Conservation (phyloP, 176 grass and related monocot genomes). For the Triticum turgidum region DNA sequence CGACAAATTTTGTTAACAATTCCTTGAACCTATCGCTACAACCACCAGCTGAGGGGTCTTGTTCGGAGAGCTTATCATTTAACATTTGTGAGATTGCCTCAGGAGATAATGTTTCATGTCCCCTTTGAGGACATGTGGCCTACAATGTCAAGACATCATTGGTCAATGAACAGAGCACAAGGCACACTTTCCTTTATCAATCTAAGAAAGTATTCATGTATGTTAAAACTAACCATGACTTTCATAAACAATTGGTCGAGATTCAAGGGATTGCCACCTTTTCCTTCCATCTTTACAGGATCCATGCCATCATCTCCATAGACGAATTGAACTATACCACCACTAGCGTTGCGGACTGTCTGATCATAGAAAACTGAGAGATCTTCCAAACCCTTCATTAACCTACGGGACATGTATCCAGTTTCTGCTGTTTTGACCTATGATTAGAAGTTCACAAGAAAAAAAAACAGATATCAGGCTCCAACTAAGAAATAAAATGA, state of each 20-base stretch:
- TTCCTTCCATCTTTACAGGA: conserved; percentile 98
- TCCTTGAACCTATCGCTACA: conserved; percentile 69
- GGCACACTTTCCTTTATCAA: conserved; percentile 19
- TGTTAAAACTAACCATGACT: conserved; percentile 72
- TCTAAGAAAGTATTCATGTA: not conserved
- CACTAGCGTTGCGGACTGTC: conserved; percentile 88
- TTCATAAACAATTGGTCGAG: conserved; percentile 96
- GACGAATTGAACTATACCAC: conserved; percentile 85
- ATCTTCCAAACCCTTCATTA: conserved; percentile 98
- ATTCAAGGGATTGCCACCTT: conserved; percentile 87
- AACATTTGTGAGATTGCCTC: conserved; percentile 50
- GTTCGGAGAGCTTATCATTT: conserved; percentile 52
- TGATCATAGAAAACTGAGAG: conserved; percentile 92
- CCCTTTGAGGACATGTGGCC: conserved; percentile 81
- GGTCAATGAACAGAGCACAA: conserved; percentile 17
- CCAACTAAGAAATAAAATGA: conserved; percentile 15
- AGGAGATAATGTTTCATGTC: conserved; percentile 57
- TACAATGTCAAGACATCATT: conserved; percentile 27
- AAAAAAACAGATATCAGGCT: conserved; percentile 27
- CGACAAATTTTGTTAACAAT: conserved; percentile 57
- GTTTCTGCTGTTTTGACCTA: conserved; percentile 99
- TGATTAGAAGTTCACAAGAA: conserved; percentile 21
- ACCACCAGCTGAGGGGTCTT: conserved; percentile 50
- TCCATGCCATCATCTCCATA: conserved; percentile 99
- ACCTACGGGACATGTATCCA: conserved; percentile 95